Base-by-base conservation (phyloP, 2,329 filamentous ascomycete genomes). In the Pyrenophora tritici-repentis region DNA sequence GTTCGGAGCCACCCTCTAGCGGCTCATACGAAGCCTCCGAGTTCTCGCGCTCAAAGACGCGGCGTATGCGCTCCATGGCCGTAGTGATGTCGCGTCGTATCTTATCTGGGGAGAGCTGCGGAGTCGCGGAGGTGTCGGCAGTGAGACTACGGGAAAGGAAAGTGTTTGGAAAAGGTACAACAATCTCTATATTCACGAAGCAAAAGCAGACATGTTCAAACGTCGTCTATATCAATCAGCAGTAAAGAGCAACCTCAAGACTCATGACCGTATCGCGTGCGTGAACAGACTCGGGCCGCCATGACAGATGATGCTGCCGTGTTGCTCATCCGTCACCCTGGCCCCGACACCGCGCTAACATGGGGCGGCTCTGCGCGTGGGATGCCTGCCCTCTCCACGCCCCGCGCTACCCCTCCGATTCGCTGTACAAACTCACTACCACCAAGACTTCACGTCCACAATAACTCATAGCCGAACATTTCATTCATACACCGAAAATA, bases 1-100 rank as follows among this genome's bases (percentile, higher is more conserved):
- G 50, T 48, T 73, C 71, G 6, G 67, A 72, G 13, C 72, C 68
- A n/a, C 71, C 71, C 45, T 73, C 62, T 6, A 75, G 62, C 13
- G 71, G 70, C 56, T 75, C 72, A 54, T 76, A 76, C 2, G 67
- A 60, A n/a, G 56, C 58, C 10, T 50, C 49, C 12, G 57, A 59
- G 39, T 61, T 63, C 53, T 61, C 58, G 51, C 62, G 62, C 57
- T 61, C 62, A 42, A 73, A 65, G 12, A 73, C 46, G 13, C 52
- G 47, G 31, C 67, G 66, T 44, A 75, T 58, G 8, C 71, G 68
- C 9, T 75, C 68, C 73, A 76, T 75, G 44, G 31, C 58, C 29
- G 33, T 18, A 33, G 14, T 42, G 39, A 17, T 35, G 38, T 37
- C 39, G 56, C 35, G 35, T 35, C 47, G n/a, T 37, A 44, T 35